Conservation (phyloP, 1,139 yeast species). For the Zygoascus meyerae region DNA sequence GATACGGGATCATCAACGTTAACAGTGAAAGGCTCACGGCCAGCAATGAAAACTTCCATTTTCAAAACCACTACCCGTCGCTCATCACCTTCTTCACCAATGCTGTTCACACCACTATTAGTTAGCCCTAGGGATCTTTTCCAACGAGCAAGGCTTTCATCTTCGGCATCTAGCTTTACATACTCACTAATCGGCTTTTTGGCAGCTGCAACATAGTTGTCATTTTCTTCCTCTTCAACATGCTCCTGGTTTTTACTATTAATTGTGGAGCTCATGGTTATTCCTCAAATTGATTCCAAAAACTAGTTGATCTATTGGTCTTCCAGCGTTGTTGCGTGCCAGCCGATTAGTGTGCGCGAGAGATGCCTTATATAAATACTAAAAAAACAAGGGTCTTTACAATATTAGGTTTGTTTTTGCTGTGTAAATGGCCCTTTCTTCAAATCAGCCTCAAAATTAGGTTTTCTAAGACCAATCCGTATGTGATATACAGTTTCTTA, state of each 20-base stretch:
- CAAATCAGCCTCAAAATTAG: too few relatives aligned
- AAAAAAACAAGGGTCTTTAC: background rate
- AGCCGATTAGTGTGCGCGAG: background rate
- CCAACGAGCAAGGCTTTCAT: conserved; percentile 89
- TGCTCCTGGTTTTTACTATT: conserved; percentile 8
- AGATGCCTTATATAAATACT: background rate
- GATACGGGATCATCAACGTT: conserved; percentile 52
- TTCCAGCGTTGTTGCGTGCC: background rate
- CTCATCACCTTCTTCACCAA: conserved; percentile 54
- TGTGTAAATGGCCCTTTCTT: too few relatives aligned
- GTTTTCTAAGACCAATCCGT: too few relatives aligned
- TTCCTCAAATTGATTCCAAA: background rate
- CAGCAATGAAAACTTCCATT: conserved; percentile 64
- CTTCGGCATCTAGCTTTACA: conserved; percentile 75
- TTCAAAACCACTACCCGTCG: conserved; percentile 76
- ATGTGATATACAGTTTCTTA: too few relatives aligned
- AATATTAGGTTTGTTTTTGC: too few relatives aligned
- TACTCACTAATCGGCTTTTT: conserved; percentile 86
- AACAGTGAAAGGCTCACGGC: conserved; percentile 37
- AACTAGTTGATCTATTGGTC: background rate
- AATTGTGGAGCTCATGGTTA: conserved; percentile 7
- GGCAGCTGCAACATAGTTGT: conserved; percentile 63
- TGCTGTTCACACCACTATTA: conserved; percentile 28
- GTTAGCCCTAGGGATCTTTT: conserved; percentile 79
- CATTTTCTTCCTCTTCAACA: conserved; percentile 14